Conservation (phyloP, 2,329 filamentous ascomycete genomes). For the Aspergillus puulaauensis region DNA sequence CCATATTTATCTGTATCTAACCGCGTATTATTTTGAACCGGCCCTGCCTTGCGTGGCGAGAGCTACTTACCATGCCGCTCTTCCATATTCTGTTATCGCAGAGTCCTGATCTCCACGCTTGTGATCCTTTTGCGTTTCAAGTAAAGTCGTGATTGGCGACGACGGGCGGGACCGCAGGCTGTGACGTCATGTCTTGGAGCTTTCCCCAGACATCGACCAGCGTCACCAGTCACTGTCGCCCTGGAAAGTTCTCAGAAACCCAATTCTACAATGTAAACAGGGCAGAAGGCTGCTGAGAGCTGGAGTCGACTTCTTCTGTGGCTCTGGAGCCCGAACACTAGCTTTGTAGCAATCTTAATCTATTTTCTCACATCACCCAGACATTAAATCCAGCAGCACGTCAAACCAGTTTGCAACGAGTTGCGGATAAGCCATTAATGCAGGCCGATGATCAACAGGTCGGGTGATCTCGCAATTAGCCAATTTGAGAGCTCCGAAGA, state of each 20-base stretch:
- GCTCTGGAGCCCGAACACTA: not conserved
- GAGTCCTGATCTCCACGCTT: too few relatives aligned
- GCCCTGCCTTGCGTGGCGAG: not conserved
- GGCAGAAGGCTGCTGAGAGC: not conserved
- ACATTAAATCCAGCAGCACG: too few relatives aligned
- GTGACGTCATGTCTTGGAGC: slow-evolving; percentile 1
- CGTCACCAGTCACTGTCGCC: not conserved
- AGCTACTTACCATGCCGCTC: too few relatives aligned
- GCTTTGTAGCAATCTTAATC: not conserved
- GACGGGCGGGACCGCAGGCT: not conserved
- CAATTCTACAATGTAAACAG: not conserved
- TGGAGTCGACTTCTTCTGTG: not conserved
- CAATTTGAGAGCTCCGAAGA: slow-evolving; percentile 4
- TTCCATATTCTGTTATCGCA: too few relatives aligned
- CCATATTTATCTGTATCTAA: not conserved
- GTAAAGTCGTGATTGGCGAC: not conserved
- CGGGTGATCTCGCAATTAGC: slow-evolving; percentile 6
- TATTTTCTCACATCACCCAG: not conserved
- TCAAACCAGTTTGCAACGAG: not conserved
- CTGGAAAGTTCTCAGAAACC: not conserved
- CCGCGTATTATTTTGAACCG: not conserved
- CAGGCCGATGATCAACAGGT: slow-evolving; percentile 1
- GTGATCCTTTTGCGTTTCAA: not conserved
- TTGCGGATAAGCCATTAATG: not conserved
- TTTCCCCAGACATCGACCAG: slow-evolving; percentile 2